Evolutionary conservation across 2,329 filamentous ascomycete species (phyloP).

Genomic region (Massarina eburnea): DNA sequence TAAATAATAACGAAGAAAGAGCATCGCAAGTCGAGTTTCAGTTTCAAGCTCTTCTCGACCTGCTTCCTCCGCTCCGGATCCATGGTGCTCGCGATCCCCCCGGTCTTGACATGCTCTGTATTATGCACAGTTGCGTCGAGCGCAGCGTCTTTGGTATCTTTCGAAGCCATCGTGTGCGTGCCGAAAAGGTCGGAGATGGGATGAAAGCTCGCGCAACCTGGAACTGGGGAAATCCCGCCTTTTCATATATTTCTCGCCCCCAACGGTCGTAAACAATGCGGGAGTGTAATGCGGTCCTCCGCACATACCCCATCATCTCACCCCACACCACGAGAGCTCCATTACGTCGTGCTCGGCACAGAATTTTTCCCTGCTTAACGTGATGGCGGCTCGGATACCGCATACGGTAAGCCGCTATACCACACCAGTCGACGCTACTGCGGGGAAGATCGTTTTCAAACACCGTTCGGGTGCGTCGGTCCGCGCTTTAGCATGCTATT

Average conservation of each 20-base stretch:
- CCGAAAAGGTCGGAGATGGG: not conserved
- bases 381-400: not conserved
- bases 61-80: conserved; percentile 28
- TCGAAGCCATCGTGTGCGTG: not conserved
- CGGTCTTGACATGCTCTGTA: conserved; percentile 7
- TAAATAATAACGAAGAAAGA: conserved; percentile 40
- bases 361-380: not conserved
- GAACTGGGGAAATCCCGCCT: not conserved
- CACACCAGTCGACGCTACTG: conserved; percentile 6
- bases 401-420: conserved; percentile 2
- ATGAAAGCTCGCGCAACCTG: not conserved
- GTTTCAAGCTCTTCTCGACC: conserved; percentile 39
- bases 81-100: conserved; percentile 14
- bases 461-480: not conserved
- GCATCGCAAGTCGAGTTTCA: conserved; percentile 37
- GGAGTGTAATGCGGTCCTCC: not conserved
- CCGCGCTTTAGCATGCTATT: not conserved
- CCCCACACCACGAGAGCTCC: not conserved
- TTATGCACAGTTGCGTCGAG: not conserved
- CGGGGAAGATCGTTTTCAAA: conserved; percentile 3
- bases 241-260: not conserved
- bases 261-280: not conserved
- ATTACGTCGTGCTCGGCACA: not conserved
- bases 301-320: not conserved
- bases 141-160: not conserved